Conservation (phyloP, 1,139 yeast species). For the Tardiomyces blankii region DNA sequence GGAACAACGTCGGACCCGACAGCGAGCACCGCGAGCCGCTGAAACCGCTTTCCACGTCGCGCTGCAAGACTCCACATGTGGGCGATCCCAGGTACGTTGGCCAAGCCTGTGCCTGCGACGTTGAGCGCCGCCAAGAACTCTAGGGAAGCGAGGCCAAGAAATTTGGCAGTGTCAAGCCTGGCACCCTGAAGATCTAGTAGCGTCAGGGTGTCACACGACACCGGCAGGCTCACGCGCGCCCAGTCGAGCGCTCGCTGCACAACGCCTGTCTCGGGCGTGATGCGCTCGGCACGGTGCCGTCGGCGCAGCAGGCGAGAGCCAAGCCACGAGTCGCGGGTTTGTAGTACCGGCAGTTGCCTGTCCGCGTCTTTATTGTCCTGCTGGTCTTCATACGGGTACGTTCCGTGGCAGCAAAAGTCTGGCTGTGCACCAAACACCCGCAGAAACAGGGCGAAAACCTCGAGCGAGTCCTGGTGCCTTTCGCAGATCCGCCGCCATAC, state of each 20-base stretch:
- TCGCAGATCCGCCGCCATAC: conserved; percentile 16
- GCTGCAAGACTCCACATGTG: not conserved
- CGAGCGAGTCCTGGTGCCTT: conserved; percentile 17
- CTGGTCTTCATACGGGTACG: not conserved
- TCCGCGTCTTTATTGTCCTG: not conserved
- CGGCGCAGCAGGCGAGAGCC: not conserved
- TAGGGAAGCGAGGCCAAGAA: not conserved
- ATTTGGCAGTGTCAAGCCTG: not conserved
- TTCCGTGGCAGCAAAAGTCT: not conserved
- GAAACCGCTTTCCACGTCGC: not conserved
- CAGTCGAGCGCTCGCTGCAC: not conserved
- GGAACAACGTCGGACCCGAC: not conserved
- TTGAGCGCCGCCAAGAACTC: not conserved
- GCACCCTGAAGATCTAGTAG: not conserved
- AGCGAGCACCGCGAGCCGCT: not conserved
- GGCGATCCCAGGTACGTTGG: not conserved
- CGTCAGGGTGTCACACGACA: not conserved
- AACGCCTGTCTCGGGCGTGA: not conserved
- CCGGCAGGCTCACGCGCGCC: not conserved
- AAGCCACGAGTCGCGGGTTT: not conserved
- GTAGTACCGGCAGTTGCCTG: not conserved
- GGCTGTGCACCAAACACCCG: conserved; percentile 8
- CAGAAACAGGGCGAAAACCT: conserved; percentile 14
- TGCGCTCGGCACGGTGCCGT: not conserved
- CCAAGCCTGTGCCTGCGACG: not conserved